A percentile compares a stretch with the other conserved stretches of the same genome.
Conservation (phyloP, 176 grass and related monocot species). For the Carex scoparia region DNA sequence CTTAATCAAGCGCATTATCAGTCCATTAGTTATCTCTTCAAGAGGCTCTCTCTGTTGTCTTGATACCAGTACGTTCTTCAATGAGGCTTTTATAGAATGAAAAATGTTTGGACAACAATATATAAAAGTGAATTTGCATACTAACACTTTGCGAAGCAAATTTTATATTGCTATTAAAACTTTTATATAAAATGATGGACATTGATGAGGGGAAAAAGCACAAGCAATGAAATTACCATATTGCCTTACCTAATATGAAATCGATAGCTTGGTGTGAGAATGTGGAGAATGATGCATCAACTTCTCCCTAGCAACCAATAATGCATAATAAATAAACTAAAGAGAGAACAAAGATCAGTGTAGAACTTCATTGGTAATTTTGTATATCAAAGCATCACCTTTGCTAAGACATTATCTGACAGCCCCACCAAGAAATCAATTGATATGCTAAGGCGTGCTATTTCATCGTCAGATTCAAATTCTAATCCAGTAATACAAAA, state of each 20-base stretch:
- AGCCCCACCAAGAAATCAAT: constrained; percentile 77
- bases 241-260: constrained; percentile 67
- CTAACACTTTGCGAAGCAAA: background rate
- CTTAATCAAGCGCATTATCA: constrained; percentile 70
- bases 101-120: background rate
- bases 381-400: constrained; percentile 34
- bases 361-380: constrained; percentile 1
- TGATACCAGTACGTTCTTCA: constrained; percentile 66
- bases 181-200: background rate
- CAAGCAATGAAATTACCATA: background rate
- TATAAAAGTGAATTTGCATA: background rate
- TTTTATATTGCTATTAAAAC: background rate
- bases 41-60: constrained; percentile 50
- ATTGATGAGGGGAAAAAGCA: background rate
- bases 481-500: constrained; percentile 29
- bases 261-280: constrained; percentile 92
- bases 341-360: constrained; percentile 3
- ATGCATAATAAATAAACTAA: constrained; percentile 29
- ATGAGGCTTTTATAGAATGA: constrained; percentile 48
- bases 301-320: constrained; percentile 39
- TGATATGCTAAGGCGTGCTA: constrained; percentile 62
- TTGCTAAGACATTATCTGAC: constrained; percentile 48
- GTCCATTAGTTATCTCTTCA: constrained; percentile 75
- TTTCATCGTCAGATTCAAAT: constrained; percentile 60
- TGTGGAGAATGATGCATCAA: constrained; percentile 46